Percentiles rank a stretch among this genome's conserved stretches.
phyloP scores from a whole-genome alignment of 2,329 filamentous ascomycete species.

The Karstenula rhodostoma region DNA sequence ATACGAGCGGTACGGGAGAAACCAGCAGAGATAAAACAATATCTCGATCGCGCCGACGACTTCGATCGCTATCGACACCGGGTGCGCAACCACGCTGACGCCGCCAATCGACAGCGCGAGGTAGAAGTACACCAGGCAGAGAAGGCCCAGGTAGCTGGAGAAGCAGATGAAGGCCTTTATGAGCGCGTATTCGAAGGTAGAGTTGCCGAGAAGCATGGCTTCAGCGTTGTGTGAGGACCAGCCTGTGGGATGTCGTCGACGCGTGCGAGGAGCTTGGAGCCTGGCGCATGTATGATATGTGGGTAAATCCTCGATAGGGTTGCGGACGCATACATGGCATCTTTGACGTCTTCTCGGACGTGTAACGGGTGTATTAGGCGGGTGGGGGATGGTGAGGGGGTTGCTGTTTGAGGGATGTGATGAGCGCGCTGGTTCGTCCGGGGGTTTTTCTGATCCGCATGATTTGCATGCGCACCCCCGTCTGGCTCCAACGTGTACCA shows the following conservation, averaged over 20 bases:
- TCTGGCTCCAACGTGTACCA: no score
- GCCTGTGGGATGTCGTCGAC: neutral
- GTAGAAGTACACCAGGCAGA: constrained; percentile 53
- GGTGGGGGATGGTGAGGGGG: neutral
- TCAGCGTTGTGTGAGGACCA: neutral
- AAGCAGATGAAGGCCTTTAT: constrained; percentile 57
- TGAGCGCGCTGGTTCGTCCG: neutral
- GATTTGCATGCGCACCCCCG: neutral
- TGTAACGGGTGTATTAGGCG: neutral
- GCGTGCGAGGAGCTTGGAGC: neutral
- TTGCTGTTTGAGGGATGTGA: neutral
- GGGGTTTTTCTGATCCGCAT: neutral
- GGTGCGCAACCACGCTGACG: constrained; percentile 30
- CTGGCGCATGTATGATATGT: neutral
- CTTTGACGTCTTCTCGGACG: neutral
- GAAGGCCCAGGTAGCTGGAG: constrained; percentile 56
- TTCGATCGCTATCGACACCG: constrained; percentile 42
- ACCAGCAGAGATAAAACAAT: constrained; percentile 60
- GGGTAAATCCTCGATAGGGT: neutral
- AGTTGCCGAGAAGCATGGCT: constrained; percentile 35
- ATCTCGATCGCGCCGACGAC: constrained; percentile 56
- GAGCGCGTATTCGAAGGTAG: constrained; percentile 41
- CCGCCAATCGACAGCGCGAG: constrained; percentile 34
- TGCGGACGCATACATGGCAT: neutral
- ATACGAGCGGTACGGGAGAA: constrained; percentile 56